phyloP scores from a whole-genome alignment of 345 rosid species.

The Syzygium jambos region DNA sequence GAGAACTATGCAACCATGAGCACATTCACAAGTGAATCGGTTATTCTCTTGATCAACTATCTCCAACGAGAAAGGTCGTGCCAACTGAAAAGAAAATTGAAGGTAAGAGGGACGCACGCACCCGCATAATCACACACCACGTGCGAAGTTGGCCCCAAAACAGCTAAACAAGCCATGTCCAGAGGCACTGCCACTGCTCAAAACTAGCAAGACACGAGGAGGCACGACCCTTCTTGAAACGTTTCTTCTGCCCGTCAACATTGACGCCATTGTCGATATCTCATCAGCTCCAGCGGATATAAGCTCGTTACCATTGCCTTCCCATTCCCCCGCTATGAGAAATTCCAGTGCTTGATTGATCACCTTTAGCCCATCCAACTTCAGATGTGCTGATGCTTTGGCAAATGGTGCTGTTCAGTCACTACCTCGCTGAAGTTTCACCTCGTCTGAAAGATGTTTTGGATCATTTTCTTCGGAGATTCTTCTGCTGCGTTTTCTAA shows the following conservation, averaged over 20 bases:
- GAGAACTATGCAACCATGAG: not conserved
- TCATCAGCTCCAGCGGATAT: not conserved
- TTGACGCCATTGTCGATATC: not conserved
- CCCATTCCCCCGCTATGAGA: not conserved
- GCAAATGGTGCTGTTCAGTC: not conserved
- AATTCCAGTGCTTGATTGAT: not conserved
- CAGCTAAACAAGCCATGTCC: not conserved
- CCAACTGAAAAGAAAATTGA: not conserved
- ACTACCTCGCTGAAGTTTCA: not conserved
- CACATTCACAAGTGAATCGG: not conserved
- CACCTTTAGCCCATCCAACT: not conserved
- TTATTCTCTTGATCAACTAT: not conserved
- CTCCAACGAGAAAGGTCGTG: not conserved
- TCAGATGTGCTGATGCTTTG: not conserved
- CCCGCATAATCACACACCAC: too few species aligned
- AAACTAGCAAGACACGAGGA: not conserved
- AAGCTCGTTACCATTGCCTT: not conserved
- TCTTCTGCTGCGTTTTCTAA: constrained; percentile 56
- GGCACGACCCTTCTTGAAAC: not conserved
- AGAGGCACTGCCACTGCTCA: not conserved
- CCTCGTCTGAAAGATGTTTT: constrained; percentile 81
- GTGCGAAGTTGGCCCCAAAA: not conserved
- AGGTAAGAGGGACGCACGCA: not conserved
- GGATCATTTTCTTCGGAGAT: constrained; percentile 75
- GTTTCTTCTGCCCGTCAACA: not conserved